Evolutionary conservation across 2,329 filamentous ascomycete species (phyloP).

Genomic region (Nothophoma quercina): DNA sequence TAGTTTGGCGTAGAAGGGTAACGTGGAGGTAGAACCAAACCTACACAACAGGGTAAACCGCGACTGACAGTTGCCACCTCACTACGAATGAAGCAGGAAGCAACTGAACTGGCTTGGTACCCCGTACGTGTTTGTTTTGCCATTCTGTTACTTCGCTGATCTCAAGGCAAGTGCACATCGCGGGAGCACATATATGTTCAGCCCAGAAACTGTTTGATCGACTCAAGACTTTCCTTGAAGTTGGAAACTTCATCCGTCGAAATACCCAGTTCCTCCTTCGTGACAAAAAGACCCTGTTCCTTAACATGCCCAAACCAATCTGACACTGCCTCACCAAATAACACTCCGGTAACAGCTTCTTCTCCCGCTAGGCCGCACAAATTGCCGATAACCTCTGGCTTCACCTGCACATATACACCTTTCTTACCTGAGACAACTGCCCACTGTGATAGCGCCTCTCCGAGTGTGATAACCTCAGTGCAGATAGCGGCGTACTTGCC

Average conservation of each 20-base stretch:
- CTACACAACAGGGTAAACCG: too few species aligned
- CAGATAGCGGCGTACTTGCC: constrained; percentile 20
- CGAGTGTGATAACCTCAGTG: constrained; percentile 12
- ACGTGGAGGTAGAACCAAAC: too few species aligned
- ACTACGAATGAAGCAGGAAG: too few species aligned
- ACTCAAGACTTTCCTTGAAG: not conserved
- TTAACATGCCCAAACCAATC: not conserved
- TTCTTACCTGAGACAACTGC: constrained; percentile 18
- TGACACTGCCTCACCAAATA: not conserved
- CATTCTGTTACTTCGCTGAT: not conserved
- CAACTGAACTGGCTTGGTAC: too few species aligned
- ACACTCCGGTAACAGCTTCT: not conserved
- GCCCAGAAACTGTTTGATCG: not conserved
- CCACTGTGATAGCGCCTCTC: constrained; percentile 13
- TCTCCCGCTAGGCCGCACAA: not conserved
- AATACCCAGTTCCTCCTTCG: not conserved
- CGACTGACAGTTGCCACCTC: too few species aligned
- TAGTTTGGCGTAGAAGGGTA: too few species aligned
- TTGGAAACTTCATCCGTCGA: not conserved
- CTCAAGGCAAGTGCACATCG: too few species aligned
- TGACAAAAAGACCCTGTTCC: not conserved
- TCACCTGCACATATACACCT: constrained; percentile 7
- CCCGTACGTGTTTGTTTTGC: not conserved
- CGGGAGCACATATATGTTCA: too few species aligned
- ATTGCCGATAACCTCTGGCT: constrained; percentile 1